These are phyloP conservation scores for Daldinia decipiens DNA, from an alignment of 495 filamentous ascomycete species.

Conservation along the genomic window DNA sequence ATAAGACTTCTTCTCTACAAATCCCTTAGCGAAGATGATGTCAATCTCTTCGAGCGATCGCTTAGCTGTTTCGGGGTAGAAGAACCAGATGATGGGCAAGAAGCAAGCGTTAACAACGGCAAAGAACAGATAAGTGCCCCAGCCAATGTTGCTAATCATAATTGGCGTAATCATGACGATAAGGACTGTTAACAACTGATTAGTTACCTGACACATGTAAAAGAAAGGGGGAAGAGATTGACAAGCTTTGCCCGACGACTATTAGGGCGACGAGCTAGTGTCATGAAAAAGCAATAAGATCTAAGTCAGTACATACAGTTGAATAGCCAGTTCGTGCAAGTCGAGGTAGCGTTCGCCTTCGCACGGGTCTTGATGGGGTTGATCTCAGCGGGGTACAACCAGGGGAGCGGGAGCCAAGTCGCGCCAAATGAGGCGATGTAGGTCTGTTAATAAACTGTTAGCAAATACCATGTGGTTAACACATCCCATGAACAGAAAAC, in stretches of 20 bases:
- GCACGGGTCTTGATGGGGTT: slow-evolving; percentile 79
- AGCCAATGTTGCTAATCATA: slow-evolving; percentile 72
- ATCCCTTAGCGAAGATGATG: slow-evolving; percentile 72
- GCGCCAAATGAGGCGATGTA: slow-evolving; percentile 66
- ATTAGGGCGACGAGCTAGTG: no score
- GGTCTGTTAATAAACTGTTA: slow-evolving; percentile 29
- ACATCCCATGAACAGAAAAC: slow-evolving; percentile 45
- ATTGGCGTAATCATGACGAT: slow-evolving; percentile 85
- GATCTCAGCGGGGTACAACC: slow-evolving; percentile 61
- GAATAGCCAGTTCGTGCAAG: slow-evolving; percentile 82
- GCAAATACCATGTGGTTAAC: neutral
- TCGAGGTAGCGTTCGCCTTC: slow-evolving; percentile 79
- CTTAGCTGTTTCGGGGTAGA: slow-evolving; percentile 77
- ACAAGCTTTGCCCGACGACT: neutral
- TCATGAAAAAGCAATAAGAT: neutral
- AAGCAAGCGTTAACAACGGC: slow-evolving; percentile 74
- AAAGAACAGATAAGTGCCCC: slow-evolving; percentile 86
- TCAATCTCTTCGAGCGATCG: slow-evolving; percentile 84
- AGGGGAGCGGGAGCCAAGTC: slow-evolving; percentile 71
- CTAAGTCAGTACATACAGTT: slow-evolving; percentile 61
- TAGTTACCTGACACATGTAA: slow-evolving; percentile 21
- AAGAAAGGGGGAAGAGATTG: neutral
- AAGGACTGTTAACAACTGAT: slow-evolving; percentile 40
- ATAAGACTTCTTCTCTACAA: slow-evolving; percentile 77
- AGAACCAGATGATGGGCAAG: slow-evolving; percentile 79